Evolutionary conservation across 192 early-diverging fungal genomes (phyloP).

Genomic region (Coemansia sp.): DNA sequence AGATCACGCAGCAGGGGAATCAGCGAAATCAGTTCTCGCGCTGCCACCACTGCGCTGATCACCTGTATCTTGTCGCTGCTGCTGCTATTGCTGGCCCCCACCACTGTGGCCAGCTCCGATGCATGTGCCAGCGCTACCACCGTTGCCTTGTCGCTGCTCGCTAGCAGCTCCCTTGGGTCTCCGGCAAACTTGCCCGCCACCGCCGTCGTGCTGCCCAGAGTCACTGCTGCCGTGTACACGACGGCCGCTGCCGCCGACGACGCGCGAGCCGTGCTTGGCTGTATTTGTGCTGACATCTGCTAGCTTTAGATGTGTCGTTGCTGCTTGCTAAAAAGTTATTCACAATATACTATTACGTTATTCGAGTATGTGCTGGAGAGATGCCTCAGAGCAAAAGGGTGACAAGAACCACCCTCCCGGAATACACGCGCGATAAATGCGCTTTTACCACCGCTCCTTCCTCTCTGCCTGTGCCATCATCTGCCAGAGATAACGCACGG

Average conservation of each 20-base stretch:
- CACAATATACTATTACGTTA: too few species aligned
- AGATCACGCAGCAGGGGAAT: slow-evolving; percentile 37
- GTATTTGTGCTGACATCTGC: slow-evolving; percentile 17
- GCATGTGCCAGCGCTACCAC: slow-evolving; percentile 17
- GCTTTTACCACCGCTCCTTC: too few species aligned
- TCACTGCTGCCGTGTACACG: slow-evolving; percentile 18
- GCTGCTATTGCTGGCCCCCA: background rate
- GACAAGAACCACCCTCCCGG: too few species aligned
- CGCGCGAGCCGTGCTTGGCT: slow-evolving; percentile 9
- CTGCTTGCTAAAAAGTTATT: slow-evolving; percentile 1
- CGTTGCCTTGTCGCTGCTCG: background rate
- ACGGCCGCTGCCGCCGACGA: slow-evolving; percentile 31
- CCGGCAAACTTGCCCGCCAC: background rate
- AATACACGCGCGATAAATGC: too few species aligned
- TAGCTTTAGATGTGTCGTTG: too few species aligned
- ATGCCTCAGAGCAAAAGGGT: too few species aligned
- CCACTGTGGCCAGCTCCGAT: slow-evolving; percentile 14
- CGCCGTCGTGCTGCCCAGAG: slow-evolving; percentile 18
- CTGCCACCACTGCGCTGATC: slow-evolving; percentile 14
- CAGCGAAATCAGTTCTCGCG: slow-evolving; percentile 20
- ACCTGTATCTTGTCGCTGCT: background rate
- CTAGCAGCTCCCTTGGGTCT: slow-evolving; percentile 9
- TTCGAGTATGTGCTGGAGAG: too few species aligned
- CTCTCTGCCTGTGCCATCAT: too few species aligned
- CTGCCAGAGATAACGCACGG: too few species aligned